Conservation (phyloP, 164 flowering plant species). For the Umbilicus rupestris region DNA sequence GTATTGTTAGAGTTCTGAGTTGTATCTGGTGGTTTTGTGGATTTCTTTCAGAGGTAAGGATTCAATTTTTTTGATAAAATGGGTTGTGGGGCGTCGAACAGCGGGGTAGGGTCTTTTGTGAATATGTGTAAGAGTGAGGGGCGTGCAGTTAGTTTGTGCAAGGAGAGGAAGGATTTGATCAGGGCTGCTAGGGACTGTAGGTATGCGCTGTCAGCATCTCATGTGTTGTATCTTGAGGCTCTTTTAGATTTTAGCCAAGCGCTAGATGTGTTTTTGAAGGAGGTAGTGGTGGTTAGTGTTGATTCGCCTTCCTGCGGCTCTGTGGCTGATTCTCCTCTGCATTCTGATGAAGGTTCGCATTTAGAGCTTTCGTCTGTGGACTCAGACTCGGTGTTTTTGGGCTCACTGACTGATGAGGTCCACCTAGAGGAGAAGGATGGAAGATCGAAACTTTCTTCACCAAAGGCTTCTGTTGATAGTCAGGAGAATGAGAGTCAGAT, state of each 20-base stretch:
- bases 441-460: neutral
- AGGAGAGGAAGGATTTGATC: conserved; percentile 15
- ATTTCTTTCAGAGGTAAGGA: neutral
- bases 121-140: conserved; percentile 6
- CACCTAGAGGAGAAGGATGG: neutral
- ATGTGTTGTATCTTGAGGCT: conserved; percentile 12
- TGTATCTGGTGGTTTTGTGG: neutral
- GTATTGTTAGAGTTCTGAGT: neutral
- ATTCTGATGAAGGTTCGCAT: neutral
- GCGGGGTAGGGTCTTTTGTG: neutral
- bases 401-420: neutral
- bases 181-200: conserved; percentile 12
- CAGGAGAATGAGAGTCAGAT: neutral
- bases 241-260: conserved; percentile 13
- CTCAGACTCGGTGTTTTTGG: no score
- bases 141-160: conserved; percentile 14
- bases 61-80: neutral
- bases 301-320: neutral
- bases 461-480: neutral
- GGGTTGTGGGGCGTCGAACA: neutral
- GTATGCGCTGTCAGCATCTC: conserved; percentile 11
- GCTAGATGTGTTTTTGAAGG: conserved; percentile 11
- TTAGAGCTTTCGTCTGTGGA: no score
- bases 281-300: conserved; percentile 3
- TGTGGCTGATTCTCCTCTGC: conserved; percentile 3